Evolutionary conservation across 1,139 yeast genomes (phyloP).

Genomic region (Saccharomyces hybrid): DNA sequence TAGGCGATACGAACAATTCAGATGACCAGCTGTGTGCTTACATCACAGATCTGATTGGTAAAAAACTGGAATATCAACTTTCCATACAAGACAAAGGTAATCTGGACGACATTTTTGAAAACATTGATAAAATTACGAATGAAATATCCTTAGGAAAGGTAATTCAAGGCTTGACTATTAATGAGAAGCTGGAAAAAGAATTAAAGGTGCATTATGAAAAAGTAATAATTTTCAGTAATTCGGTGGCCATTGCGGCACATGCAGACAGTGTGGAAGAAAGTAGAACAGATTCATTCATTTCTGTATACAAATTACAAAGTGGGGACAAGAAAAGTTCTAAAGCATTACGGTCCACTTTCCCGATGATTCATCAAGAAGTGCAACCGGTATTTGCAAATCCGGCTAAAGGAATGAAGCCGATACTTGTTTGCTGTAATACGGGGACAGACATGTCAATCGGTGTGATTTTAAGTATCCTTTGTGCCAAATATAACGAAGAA

Average conservation of each 20-base stretch:
- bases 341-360: conserved; percentile 17
- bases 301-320: conserved; percentile 20
- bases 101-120: conserved; percentile 9
- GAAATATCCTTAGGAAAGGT: conserved; percentile 20
- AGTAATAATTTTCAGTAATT: conserved; percentile 19
- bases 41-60: conserved; percentile 11
- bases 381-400: not conserved
- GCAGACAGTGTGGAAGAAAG: not conserved
- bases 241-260: conserved; percentile 5
- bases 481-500: conserved; percentile 38
- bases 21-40: conserved; percentile 36
- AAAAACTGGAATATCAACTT: not conserved
- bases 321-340: conserved; percentile 28
- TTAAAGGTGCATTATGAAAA: conserved; percentile 12
- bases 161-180: conserved; percentile 11
- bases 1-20: conserved; percentile 35
- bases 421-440: conserved; percentile 50
- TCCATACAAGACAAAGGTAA: not conserved
- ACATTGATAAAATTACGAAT: conserved; percentile 17
- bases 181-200: conserved; percentile 5
- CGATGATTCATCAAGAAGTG: conserved; percentile 13
- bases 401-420: conserved; percentile 12
- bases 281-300: conserved; percentile 3
- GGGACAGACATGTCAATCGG: conserved; percentile 65
- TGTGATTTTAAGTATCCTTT: conserved; percentile 45